Conservation (phyloP, 441 rosid genomes). For the Brassica balearica region DNA sequence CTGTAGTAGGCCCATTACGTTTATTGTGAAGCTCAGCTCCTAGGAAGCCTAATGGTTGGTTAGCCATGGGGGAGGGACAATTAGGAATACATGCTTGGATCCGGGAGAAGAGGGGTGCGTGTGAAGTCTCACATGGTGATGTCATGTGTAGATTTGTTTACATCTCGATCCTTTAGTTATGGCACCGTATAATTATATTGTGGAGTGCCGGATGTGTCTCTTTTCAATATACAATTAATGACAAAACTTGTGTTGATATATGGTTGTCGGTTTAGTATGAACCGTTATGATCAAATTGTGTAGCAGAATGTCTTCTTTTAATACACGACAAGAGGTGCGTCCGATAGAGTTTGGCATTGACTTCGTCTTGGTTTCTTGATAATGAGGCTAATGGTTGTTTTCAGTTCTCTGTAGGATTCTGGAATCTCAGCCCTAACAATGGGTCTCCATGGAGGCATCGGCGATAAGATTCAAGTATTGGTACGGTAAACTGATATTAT, state of each 20-base stretch:
- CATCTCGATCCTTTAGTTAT: background rate
- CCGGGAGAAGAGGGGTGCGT: background rate
- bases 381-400: background rate
- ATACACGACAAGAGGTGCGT: background rate
- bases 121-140: constrained; percentile 6
- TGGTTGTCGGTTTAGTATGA: background rate
- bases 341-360: background rate
- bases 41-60: background rate
- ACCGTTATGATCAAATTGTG: background rate
- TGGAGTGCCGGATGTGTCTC: background rate
- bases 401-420: background rate
- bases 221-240: background rate
- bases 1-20: background rate
- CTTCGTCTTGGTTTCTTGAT: background rate
- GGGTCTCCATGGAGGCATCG: background rate
- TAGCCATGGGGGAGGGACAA: background rate
- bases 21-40: background rate
- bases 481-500: background rate
- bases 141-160: background rate
- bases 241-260: background rate
- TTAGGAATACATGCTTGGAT: background rate
- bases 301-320: background rate
- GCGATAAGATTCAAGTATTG: background rate
- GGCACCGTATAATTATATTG: background rate
- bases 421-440: background rate